Conservation (phyloP, 495 filamentous ascomycete genomes). For the Talaromyces proteolyticus region DNA sequence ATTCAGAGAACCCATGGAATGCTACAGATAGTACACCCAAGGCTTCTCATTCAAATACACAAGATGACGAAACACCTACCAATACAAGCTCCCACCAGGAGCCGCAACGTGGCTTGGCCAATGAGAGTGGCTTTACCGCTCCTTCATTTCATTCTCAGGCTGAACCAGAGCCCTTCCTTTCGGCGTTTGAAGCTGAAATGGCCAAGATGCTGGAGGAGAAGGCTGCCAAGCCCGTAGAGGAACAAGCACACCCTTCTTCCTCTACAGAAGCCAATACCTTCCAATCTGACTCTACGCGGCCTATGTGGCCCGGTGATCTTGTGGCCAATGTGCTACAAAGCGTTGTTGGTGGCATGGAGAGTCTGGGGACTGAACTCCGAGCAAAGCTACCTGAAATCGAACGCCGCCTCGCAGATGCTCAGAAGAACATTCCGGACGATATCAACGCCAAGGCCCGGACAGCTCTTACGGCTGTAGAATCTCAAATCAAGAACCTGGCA, state of each 20-base stretch:
- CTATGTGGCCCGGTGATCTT: conserved; percentile 19
- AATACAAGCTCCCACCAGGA: no score
- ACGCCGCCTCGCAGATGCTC: conserved; percentile 31
- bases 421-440: conserved; percentile 32
- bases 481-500: conserved; percentile 32
- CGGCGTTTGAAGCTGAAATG: conserved; percentile 48
- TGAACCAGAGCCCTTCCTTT: conserved; percentile 33
- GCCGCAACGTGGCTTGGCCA: no score
- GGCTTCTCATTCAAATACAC: no score
- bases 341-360: conserved; percentile 26
- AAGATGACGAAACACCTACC: no score
- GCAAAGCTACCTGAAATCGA: conserved; percentile 34
- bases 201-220: conserved; percentile 31
- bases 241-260: conserved; percentile 10
- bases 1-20: no score
- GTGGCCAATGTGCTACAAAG: conserved; percentile 27
- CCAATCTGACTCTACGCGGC: conserved; percentile 9
- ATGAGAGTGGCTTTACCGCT: not conserved
- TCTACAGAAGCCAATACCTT: conserved; percentile 9
- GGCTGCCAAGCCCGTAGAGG: conserved; percentile 4
- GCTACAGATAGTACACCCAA: no score
- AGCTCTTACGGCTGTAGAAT: conserved; percentile 36
- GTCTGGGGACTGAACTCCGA: conserved; percentile 29
- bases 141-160: conserved; percentile 1
- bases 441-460: conserved; percentile 31